Base-by-base conservation (phyloP, 768 basidiomycete genomes). In the Mycena vitilis region DNA sequence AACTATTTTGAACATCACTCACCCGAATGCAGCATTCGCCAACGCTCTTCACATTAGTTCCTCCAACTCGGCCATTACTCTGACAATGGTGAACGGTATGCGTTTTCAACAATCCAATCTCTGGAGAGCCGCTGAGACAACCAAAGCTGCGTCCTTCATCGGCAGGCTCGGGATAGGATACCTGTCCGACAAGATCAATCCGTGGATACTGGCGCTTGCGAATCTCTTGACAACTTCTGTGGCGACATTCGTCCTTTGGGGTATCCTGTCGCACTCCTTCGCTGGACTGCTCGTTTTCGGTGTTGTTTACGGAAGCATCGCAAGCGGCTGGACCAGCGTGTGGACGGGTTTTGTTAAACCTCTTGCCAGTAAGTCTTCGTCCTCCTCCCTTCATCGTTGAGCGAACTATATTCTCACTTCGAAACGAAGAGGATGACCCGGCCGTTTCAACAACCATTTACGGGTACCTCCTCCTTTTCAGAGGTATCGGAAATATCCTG, bases 401-500 rank as follows among this genome's bases (percentile, higher is more conserved):
- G n/a, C n/a, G n/a, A n/a, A n/a, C n/a, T n/a, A n/a, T n/a, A n/a
- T 34, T 22, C 47, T 25, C 7, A 40, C 38, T 13, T 8, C 42
- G 16, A 37, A 38, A 34, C 22, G 6, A 15, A 79, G 78, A 66
- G 53, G 77, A 77, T 54, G 76, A 80, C 54, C 75, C 72, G 0
- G 60, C 51, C 2, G 23, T 77, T 37, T 58, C 73, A 15, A 78
- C 73, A 15, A 69, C 70, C n/a, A 66, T 78, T 12, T 74, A 73
- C 42, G 77, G 75, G 4, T 73, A 73, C 58, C 66, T 79, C 22
- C 54, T 78, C 0, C 63, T 78, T 11, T 70, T 74, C 4, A 56
- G 78, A 25, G 78, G 78, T n/a, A 59, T 79, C 5, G 78, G 78
- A 5, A 79, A 76, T 60, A 76, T 79, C 47, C 52, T 75, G 2